Evolutionary conservation across 2,329 filamentous ascomycete species (phyloP).

Genomic region (Tolypocladium ophioglossoides): DNA sequence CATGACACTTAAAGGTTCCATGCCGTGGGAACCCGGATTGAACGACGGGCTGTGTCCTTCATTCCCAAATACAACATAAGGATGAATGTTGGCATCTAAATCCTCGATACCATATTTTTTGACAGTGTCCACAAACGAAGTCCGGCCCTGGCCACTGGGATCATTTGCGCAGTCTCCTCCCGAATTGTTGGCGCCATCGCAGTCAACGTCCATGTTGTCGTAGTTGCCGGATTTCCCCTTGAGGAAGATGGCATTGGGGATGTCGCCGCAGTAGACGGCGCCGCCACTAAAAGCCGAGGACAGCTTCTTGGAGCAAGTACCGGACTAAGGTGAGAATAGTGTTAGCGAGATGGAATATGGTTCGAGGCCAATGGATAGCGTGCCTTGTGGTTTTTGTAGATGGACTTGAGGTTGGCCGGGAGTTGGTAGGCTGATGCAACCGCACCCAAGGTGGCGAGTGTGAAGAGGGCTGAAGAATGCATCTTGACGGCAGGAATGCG

Average conservation of each 20-base stretch:
- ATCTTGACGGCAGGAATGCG: neutral
- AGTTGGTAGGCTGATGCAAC: slow-evolving; percentile 6
- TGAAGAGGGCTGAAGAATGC: neutral
- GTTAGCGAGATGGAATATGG: neutral
- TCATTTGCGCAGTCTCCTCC: slow-evolving; percentile 24
- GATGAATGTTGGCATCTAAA: slow-evolving; percentile 32
- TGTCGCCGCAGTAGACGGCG: slow-evolving; percentile 16
- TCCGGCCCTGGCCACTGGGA: slow-evolving; percentile 25
- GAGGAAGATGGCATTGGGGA: slow-evolving; percentile 20
- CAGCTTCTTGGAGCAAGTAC: slow-evolving; percentile 12
- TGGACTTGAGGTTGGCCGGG: slow-evolving; percentile 5
- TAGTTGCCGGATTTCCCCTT: slow-evolving; percentile 13
- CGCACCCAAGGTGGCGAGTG: slow-evolving; percentile 4
- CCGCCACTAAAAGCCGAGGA: slow-evolving; percentile 4
- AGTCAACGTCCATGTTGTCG: slow-evolving; percentile 2
- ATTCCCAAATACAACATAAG: slow-evolving; percentile 37
- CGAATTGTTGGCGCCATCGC: neutral
- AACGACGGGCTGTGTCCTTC: slow-evolving; percentile 18
- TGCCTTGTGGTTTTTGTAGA: slow-evolving; percentile 6
- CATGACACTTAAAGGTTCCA: slow-evolving; percentile 35
- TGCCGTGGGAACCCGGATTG: slow-evolving; percentile 20
- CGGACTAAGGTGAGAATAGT: slow-evolving; percentile 14
- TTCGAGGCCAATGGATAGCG: neutral
- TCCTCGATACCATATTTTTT: slow-evolving; percentile 19
- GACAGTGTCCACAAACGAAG: slow-evolving; percentile 27